Base-by-base conservation (phyloP, 768 basidiomycete species). In the Collybia sordida region DNA sequence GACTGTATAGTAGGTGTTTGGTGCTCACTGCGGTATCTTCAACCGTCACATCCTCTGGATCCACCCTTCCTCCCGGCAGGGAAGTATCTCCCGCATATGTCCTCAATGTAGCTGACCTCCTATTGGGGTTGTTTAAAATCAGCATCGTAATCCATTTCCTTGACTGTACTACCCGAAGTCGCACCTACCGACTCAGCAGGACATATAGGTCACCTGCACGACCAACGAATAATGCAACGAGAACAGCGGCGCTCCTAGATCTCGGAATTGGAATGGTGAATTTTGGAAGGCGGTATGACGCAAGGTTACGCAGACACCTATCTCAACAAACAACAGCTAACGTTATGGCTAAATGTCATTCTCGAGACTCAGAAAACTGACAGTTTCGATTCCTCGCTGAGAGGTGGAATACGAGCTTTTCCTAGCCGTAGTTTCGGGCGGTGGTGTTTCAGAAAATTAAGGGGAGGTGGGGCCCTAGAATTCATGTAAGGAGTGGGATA, bases 21-120 rank as follows among this genome's bases (percentile, higher is more conserved):
- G 18, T 15, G 72, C 83, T 58, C 63, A 93, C 91, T 17, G 92
- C 93, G 2, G 92, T 86, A 52, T 88, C 87, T 60, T 94, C 93
- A 2, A 85, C 70, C 35, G 79, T 82, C 54, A 59, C 63, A 63
- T 95, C 93, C 35, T 70, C 73, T 2, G 72, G 70, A 14, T 96
- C 93, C 6, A 85, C 77, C 62, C 85, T 91, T 0, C 93, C 93
- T 5, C 93, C 93, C 0, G 93, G 93, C 4, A 96, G 68, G 1
- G 90, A 88, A 0, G 93, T 96, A 63, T 95, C 93, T 0, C 90
- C 90, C 0, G 93, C 88, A 58, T 89, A 96, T 7, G 85, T 77
- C 31, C 83, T 73, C 57, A 96, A 69, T 3, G 80, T 80, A 0
- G 85, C 75, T 1, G 92, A 83, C 2, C 93, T 84, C 53, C 93